Percentiles rank a stretch among this genome's conserved stretches.
Evolutionary conservation across 1,284 basidiomycete species (phyloP).

Genomic region (Phaffia rhodozyma): DNA sequence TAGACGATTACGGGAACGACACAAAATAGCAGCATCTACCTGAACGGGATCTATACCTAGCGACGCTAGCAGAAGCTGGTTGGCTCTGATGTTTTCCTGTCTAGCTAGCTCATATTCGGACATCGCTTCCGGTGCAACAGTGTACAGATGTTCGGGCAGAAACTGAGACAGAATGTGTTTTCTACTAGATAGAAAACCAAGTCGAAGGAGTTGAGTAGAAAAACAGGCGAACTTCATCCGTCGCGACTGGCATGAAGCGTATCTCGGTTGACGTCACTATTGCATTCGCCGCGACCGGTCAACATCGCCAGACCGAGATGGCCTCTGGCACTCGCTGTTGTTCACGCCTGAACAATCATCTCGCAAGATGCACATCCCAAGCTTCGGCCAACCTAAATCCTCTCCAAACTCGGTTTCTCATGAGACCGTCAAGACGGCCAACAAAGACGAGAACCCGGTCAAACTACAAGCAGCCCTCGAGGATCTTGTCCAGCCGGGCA

Average conservation of each 20-base stretch:
- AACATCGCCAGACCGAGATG: too few relatives aligned
- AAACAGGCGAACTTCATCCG: too few relatives aligned
- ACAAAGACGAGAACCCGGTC: not conserved
- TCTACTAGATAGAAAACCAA: too few relatives aligned
- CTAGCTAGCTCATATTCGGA: slow-evolving; percentile 13
- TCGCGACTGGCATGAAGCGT: too few relatives aligned
- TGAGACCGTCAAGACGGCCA: not conserved
- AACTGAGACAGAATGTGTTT: too few relatives aligned
- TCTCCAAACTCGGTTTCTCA: too few relatives aligned
- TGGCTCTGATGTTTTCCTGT: slow-evolving; percentile 14
- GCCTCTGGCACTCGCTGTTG: not conserved
- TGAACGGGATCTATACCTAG: slow-evolving; percentile 6
- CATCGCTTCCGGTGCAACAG: not conserved
- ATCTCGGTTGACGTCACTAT: too few relatives aligned
- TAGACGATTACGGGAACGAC: not conserved
- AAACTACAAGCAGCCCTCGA: slow-evolving; percentile 1
- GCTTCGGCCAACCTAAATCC: too few relatives aligned
- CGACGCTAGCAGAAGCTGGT: not conserved
- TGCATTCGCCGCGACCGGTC: too few relatives aligned
- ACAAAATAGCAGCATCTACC: not conserved
- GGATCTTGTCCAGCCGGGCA: slow-evolving; percentile 1
- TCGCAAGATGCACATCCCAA: too few relatives aligned
- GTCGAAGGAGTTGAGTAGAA: too few relatives aligned
- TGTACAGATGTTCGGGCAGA: too few relatives aligned
- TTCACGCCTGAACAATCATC: not conserved